phyloP scores from a whole-genome alignment of 176 grass and related monocot genomes.

The Luzula sylvatica region DNA sequence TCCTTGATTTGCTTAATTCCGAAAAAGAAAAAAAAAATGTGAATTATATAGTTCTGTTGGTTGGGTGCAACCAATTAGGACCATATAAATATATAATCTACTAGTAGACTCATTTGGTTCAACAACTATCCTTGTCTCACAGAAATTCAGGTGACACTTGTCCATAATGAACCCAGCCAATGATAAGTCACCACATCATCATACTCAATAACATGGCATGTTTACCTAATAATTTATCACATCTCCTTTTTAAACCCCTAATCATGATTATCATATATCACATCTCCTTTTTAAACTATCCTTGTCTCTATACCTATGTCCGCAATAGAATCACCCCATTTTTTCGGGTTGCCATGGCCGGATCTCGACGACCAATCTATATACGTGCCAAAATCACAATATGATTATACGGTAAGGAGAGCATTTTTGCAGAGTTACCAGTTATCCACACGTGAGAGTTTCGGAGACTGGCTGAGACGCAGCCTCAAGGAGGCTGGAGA shows the following conservation, averaged over 20 bases:
- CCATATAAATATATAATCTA: conserved; percentile 2
- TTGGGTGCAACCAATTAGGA: background rate
- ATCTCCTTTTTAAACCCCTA: background rate
- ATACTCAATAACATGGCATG: no score
- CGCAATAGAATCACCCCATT: conserved; percentile 9
- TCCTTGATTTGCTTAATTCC: no score
- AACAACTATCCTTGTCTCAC: conserved; percentile 1
- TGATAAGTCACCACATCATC: no score
- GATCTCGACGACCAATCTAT: background rate
- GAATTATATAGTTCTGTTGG: background rate
- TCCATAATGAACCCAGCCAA: no score
- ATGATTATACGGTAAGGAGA: conserved; percentile 7
- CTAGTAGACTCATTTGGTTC: conserved; percentile 12
- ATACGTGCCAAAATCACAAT: background rate
- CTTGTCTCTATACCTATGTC: background rate
- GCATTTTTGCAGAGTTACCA: conserved; percentile 20
- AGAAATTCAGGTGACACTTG: no score
- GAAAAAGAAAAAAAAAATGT: no score
- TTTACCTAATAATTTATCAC: no score
- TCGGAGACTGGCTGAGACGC: background rate
- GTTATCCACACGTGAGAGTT: background rate
- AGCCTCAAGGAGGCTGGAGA: conserved; percentile 12
- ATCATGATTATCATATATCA: background rate
- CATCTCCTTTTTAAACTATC: background rate
- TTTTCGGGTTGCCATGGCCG: conserved; percentile 19